Evolutionary conservation across 2,329 filamentous ascomycete species (phyloP), one percentile per base, ranked within the genome.

Genomic region (Raffaelea arxii): DNA sequence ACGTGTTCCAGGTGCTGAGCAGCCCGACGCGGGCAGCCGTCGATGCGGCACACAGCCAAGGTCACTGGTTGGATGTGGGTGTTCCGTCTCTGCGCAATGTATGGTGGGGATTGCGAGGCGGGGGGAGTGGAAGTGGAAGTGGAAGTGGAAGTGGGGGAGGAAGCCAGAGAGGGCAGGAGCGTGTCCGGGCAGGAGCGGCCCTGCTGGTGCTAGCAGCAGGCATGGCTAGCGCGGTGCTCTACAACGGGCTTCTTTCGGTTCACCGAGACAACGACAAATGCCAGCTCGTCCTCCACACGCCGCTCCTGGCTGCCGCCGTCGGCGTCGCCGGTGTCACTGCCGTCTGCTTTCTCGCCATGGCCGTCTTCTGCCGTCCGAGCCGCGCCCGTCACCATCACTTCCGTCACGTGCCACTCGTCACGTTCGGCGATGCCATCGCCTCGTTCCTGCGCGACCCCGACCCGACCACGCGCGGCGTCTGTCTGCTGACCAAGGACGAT

Each of bases 1-100:
- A 77, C 54, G 62, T 65, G 35, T 72, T 74, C 48, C 74, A 78
- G 56, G 63, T 75, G n/a, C 66, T 77, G 12, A 67, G 63, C 53
- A 76, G 73, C 51, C 75, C 74, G 6, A 76, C 72, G 7, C 65
- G 74, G 36, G 57, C 57, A 11, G 74, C 77, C 53, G 55, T 78
- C 9, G 61, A 66, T 24, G 56, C 52, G 12, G 73, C 73, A 5
- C 75, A 78, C 51, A 60, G 58, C 11, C 60, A 58, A 27, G 64
- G 61, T 52, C 60, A 55, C 39, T 77, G 72, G 74, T 57, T 78
- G 43, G 72, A 78, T 49, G 70, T 78, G 24, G 74, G 74, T 6
- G 63, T 77, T 18, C 70, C 73, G 6, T 75, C 74, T 11, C 43
- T 75, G 24, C 65, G 72, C 42, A 78, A 78, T 52, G 57, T 75